These are phyloP conservation scores for Mycogone perniciosa DNA, from an alignment of 2,329 filamentous ascomycete genomes.

Conservation along the genomic window DNA sequence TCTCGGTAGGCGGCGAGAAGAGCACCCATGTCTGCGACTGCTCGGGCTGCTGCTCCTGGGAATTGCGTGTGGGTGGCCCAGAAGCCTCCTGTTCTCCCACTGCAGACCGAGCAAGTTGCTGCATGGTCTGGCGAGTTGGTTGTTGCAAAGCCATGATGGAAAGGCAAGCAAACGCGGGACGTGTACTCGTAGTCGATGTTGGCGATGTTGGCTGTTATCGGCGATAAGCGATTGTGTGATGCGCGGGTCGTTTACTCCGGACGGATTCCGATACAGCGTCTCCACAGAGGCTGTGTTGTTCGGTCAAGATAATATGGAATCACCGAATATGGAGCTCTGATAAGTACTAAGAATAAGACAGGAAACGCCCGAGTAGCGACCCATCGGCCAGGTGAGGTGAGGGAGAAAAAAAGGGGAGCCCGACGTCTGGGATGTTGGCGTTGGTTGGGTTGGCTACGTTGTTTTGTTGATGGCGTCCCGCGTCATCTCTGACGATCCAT, in stretches of 20 bases:
- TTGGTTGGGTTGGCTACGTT: too few species aligned
- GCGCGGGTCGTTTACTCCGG: conserved; percentile 1
- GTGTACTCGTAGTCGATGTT: not conserved
- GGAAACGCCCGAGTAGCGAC: too few species aligned
- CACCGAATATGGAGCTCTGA: too few species aligned
- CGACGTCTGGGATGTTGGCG: too few species aligned
- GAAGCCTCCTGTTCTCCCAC: conserved; percentile 32
- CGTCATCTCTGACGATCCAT: too few species aligned
- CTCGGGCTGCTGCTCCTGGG: conserved; percentile 40
- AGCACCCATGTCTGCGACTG: conserved; percentile 93
- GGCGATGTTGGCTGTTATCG: conserved; percentile 6
- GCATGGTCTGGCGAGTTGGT: conserved; percentile 46
- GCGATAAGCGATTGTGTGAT: conserved; percentile 7
- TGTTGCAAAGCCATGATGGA: conserved; percentile 54
- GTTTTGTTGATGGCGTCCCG: too few species aligned
- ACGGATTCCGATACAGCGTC: not conserved
- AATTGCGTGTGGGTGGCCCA: conserved; percentile 20
- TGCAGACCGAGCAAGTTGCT: conserved; percentile 39
- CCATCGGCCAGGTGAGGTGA: too few species aligned
- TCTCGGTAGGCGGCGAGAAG: conserved; percentile 70
- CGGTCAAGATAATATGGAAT: too few species aligned
- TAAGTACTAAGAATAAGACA: too few species aligned
- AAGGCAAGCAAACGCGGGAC: not conserved
- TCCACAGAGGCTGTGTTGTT: too few species aligned
- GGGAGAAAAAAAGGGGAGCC: too few species aligned